These are phyloP conservation scores for Sambucus nigra DNA, from an alignment of 129 eudicot genomes.

Conservation along the genomic window DNA sequence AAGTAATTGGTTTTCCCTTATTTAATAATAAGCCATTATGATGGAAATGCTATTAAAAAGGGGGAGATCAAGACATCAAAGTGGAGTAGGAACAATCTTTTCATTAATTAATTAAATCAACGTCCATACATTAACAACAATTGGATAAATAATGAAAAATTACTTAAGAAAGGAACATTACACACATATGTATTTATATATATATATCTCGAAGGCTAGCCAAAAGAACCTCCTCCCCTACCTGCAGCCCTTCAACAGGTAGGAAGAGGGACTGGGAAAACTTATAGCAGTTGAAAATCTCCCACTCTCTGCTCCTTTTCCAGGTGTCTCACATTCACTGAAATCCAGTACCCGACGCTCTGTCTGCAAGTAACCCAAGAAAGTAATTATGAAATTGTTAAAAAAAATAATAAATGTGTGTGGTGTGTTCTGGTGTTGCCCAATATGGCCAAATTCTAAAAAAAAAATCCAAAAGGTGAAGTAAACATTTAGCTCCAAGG, in stretches of 20 bases:
- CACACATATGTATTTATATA: slow-evolving; percentile 1
- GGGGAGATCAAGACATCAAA: neutral
- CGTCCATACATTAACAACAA: slow-evolving; percentile 1
- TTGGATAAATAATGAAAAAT: slow-evolving; percentile 1
- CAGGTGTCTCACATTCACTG: slow-evolving; percentile 73
- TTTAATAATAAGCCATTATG: too few species aligned
- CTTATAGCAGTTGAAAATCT: slow-evolving; percentile 22
- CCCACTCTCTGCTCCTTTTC: slow-evolving; percentile 33
- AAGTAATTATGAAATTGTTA: neutral
- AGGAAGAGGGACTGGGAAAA: slow-evolving; percentile 54
- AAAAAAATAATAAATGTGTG: neutral
- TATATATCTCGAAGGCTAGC: neutral
- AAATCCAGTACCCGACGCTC: slow-evolving; percentile 85
- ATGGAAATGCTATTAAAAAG: too few species aligned
- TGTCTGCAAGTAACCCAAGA: slow-evolving; percentile 28
- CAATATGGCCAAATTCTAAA: neutral
- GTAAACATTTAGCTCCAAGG: too few species aligned
- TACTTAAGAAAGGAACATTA: neutral
- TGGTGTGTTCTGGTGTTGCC: neutral
- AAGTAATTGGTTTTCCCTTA: too few species aligned
- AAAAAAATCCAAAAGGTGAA: too few species aligned
- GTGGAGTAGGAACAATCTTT: neutral
- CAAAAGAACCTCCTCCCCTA: slow-evolving; percentile 17
- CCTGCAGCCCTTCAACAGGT: slow-evolving; percentile 70
- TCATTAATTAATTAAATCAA: neutral